phyloP scores from a whole-genome alignment of 2,329 filamentous ascomycete genomes.

The Eurotiales sp. region DNA sequence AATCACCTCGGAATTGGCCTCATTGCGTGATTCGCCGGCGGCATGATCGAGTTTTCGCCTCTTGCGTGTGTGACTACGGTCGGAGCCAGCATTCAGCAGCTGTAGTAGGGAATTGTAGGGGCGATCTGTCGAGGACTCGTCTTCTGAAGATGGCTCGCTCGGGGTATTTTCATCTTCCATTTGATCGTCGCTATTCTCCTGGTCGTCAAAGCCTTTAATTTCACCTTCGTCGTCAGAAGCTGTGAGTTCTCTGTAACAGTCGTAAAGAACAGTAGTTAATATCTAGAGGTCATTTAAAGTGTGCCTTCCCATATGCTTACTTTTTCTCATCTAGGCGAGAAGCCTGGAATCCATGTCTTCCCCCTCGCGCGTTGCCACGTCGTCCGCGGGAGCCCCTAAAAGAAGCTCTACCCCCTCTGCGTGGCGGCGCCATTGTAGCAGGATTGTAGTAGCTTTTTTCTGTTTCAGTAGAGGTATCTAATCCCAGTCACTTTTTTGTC shows the following conservation, averaged over 20 bases:
- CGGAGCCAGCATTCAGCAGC: slow-evolving; percentile 45
- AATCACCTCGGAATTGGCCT: slow-evolving; percentile 21
- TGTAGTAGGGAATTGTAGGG: slow-evolving; percentile 58
- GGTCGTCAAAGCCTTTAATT: slow-evolving; percentile 21
- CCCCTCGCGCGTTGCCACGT: slow-evolving; percentile 17
- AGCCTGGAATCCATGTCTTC: slow-evolving; percentile 28
- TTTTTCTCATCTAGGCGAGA: slow-evolving; percentile 38
- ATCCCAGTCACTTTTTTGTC: slow-evolving; percentile 12
- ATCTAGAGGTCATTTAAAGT: neutral
- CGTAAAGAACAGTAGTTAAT: slow-evolving; percentile 14
- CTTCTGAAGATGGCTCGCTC: slow-evolving; percentile 37
- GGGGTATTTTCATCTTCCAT: slow-evolving; percentile 36
- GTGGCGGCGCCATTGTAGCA: slow-evolving; percentile 27
- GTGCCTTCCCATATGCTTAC: slow-evolving; percentile 24
- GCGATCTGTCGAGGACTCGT: slow-evolving; percentile 36
- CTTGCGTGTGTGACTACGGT: slow-evolving; percentile 43
- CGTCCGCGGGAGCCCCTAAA: slow-evolving; percentile 7
- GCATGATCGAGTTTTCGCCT: slow-evolving; percentile 49
- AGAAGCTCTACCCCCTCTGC: slow-evolving; percentile 15
- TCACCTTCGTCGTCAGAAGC: slow-evolving; percentile 20
- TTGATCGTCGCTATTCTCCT: slow-evolving; percentile 34
- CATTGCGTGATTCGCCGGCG: slow-evolving; percentile 26
- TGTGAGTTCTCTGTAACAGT: slow-evolving; percentile 3
- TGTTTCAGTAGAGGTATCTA: no score
- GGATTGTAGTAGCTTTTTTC: neutral